Evolutionary conservation across 2,329 filamentous ascomycete genomes (phyloP), one percentile per base, ranked within the genome.

Genomic region (Fusarium devonianum): DNA sequence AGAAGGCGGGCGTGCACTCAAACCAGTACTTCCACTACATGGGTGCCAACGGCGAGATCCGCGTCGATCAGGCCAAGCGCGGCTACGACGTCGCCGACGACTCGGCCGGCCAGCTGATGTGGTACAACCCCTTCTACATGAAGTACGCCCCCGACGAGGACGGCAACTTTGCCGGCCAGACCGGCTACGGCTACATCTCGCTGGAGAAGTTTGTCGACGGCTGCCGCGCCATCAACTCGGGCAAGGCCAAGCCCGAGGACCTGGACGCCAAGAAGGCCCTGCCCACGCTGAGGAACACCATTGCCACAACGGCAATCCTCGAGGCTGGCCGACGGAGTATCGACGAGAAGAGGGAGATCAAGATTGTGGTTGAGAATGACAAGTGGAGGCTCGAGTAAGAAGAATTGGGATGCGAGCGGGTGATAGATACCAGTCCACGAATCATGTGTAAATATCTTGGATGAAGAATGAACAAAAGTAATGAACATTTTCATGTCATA

Each of bases 21-120:
- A 96, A 96, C 72, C 92, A 97, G 76, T 94, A 96, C 75, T 97
- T 97, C 78, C 92, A 97, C 75, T 96, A 94, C 76, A 87, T 97
- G 76, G 92, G 84, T 3, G 82, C 84, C 52, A 84, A 87, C 47
- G 92, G 92, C 58, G 92, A 97, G 75, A 85, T 97, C 64, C 85
- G 90, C 52, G 84, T 96, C 65, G 90, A 97, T 76, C 93, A 97
- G 75, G 92, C 92, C 33, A 95, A 96, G 80, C 84, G 92, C 44
- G 92, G 92, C 36, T 97, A 97, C 75, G 92, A 97, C 67, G 88
- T 97, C 9, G 91, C 92, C n/a, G 89, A 92, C 59, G 92, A 97
- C 69, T 81, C 74, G 14, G 76, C 77, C 2, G 83, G 83, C 29
- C 82, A 86, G 68, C 73, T 96, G 54, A 82, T 87, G 69, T 96